phyloP scores from a whole-genome alignment of 2,329 filamentous ascomycete species.

The Sphaerulina musiva region DNA sequence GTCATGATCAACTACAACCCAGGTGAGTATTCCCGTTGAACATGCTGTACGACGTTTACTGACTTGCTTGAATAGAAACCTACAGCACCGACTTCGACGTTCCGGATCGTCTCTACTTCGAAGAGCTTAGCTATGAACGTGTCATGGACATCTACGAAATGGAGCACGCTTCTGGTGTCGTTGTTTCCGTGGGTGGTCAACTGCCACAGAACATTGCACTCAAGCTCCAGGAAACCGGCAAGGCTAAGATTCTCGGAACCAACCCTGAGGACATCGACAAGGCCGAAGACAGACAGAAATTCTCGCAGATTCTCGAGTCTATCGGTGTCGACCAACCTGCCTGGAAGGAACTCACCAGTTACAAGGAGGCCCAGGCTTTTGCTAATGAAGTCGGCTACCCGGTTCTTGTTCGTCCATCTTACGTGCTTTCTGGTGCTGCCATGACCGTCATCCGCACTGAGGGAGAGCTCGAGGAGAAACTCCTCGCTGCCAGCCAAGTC shows the following conservation, averaged over 20 bases:
- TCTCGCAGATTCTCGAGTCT: conserved; percentile 93
- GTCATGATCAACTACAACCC: conserved; percentile 73
- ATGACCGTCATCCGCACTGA: conserved; percentile 94
- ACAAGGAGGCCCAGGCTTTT: conserved; percentile 79
- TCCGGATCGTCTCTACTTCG: conserved; percentile 90
- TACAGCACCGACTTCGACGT: conserved; percentile 78
- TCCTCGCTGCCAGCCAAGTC: conserved; percentile 80
- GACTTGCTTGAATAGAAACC: conserved; percentile 41
- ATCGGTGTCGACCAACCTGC: conserved; percentile 95
- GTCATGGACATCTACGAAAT: conserved; percentile 94
- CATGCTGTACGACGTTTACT: not conserved
- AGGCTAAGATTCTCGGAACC: conserved; percentile 85
- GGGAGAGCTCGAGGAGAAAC: conserved; percentile 88
- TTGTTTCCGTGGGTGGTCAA: conserved; percentile 93
- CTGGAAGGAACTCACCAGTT: conserved; percentile 94
- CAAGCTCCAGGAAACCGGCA: conserved; percentile 82
- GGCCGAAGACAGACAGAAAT: conserved; percentile 96
- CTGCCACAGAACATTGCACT: conserved; percentile 96
- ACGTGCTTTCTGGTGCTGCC: conserved; percentile 93
- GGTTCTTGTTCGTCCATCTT: conserved; percentile 87
- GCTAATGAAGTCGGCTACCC: conserved; percentile 82
- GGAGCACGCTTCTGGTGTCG: conserved; percentile 75
- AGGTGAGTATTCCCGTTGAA: conserved; percentile 1
- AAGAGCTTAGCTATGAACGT: conserved; percentile 91
- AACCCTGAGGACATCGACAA: conserved; percentile 93